Evolutionary conservation across 2,329 filamentous ascomycete species (phyloP).

Genomic region (Ceratocystis ficicola): DNA sequence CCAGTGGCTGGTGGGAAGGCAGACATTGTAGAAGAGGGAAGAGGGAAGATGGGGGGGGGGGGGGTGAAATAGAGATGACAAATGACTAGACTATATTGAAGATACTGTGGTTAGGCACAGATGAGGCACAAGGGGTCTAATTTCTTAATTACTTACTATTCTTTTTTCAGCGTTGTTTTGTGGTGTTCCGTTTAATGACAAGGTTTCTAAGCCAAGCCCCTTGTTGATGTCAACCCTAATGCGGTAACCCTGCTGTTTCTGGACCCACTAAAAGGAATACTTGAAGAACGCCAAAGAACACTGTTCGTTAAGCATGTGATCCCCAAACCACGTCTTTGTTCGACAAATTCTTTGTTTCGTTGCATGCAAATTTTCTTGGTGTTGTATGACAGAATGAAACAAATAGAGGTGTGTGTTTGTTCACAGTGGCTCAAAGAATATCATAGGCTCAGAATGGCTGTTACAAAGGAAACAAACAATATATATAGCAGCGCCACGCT

Average conservation of each 20-base stretch:
- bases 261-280: not conserved
- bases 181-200: not conserved
- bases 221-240: not conserved
- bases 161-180: not conserved
- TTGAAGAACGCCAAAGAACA: slow-evolving; percentile 3
- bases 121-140: not conserved
- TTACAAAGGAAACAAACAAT: not conserved
- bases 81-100: not conserved
- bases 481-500: not conserved
- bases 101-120: not conserved
- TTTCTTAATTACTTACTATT: not conserved
- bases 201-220: not conserved
- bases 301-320: not conserved
- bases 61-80: not conserved
- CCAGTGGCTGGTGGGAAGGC: slow-evolving; percentile 29
- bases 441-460: not conserved
- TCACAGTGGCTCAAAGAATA: not conserved
- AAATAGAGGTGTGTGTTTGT: not conserved
- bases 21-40: slow-evolving; percentile 7
- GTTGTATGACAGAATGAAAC: not conserved
- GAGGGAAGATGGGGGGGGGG: not conserved
- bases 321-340: slow-evolving; percentile 4
- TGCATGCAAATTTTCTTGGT: not conserved
- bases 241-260: not conserved
- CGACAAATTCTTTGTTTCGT: slow-evolving; percentile 1